These are phyloP conservation scores for Nemania sp. DNA, from an alignment of 2,329 filamentous ascomycete species.

Conservation along the genomic window DNA sequence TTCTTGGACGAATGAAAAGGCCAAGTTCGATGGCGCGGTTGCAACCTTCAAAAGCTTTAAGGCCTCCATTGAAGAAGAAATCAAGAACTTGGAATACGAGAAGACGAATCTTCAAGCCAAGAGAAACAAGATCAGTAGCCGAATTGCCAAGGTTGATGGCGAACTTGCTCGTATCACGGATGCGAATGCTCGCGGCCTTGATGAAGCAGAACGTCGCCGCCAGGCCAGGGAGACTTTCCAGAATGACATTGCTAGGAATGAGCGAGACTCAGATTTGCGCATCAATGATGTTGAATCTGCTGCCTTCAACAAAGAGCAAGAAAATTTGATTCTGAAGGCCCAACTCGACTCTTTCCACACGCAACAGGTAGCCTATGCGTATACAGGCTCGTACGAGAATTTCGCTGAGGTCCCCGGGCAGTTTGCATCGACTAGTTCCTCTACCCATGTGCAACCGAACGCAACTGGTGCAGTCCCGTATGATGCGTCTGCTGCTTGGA, in stretches of 20 bases:
- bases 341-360: constrained; percentile 57
- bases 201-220: constrained; percentile 71
- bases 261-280: constrained; percentile 58
- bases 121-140: constrained; percentile 77
- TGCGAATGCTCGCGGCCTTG: constrained; percentile 73
- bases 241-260: constrained; percentile 59
- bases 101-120: constrained; percentile 73
- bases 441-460: constrained; percentile 40
- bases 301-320: constrained; percentile 56
- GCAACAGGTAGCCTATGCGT: constrained; percentile 50
- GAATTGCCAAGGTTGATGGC: constrained; percentile 78
- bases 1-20: constrained; percentile 66
- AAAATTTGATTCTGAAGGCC: constrained; percentile 55
- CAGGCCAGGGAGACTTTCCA: constrained; percentile 63
- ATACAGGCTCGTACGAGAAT: constrained; percentile 50
- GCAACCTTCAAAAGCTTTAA: constrained; percentile 69
- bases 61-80: constrained; percentile 69
- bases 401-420: constrained; percentile 44
- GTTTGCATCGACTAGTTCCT: constrained; percentile 42
- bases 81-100: constrained; percentile 73
- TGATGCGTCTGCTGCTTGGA: constrained; percentile 50
- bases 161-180: constrained; percentile 78
- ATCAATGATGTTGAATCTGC: constrained; percentile 53
- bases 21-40: constrained; percentile 69
- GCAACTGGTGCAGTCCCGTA: constrained; percentile 41